phyloP scores from a whole-genome alignment of 2,329 filamentous ascomycete genomes.

The Hymenoscyphus repandus region DNA sequence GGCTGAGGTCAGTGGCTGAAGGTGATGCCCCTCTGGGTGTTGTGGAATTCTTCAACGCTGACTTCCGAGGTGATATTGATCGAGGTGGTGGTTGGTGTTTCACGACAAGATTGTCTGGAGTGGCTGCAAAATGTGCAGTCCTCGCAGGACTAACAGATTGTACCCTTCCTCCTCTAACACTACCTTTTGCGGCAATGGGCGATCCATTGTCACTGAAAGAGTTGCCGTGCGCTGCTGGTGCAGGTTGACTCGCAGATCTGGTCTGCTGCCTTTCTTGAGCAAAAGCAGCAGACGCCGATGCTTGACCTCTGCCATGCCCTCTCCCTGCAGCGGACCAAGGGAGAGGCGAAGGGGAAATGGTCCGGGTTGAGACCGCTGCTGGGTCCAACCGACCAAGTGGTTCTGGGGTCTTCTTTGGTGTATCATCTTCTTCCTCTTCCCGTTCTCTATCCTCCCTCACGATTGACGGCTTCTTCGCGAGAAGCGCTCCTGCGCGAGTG shows the following conservation, averaged over 20 bases:
- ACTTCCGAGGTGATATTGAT: constrained; percentile 72
- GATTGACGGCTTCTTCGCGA: constrained; percentile 39
- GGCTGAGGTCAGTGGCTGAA: constrained; percentile 31
- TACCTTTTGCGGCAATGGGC: constrained; percentile 22
- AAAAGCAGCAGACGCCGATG: constrained; percentile 19
- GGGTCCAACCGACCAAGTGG: constrained; percentile 9
- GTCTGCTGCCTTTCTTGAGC: constrained; percentile 18
- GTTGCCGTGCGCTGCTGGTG: constrained; percentile 10
- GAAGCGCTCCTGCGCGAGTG: constrained; percentile 18
- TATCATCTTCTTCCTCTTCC: constrained; percentile 34
- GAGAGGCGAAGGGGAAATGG: constrained; percentile 24
- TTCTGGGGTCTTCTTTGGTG: constrained; percentile 12
- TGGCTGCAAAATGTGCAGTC: constrained; percentile 60
- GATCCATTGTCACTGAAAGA: constrained; percentile 1
- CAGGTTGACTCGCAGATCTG: constrained; percentile 22
- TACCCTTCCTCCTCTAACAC: constrained; percentile 30
- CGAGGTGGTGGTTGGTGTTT: constrained; percentile 65
- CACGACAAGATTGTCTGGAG: constrained; percentile 49
- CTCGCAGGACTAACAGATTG: constrained; percentile 56
- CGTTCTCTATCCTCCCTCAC: constrained; percentile 42
- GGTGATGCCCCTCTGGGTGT: constrained; percentile 47
- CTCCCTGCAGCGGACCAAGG: constrained; percentile 22
- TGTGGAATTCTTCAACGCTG: constrained; percentile 63
- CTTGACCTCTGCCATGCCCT: constrained; percentile 23
- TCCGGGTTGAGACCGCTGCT: constrained; percentile 9